Conservation (phyloP, 208 protist genomes). For the Tritrichomonas musculus region DNA sequence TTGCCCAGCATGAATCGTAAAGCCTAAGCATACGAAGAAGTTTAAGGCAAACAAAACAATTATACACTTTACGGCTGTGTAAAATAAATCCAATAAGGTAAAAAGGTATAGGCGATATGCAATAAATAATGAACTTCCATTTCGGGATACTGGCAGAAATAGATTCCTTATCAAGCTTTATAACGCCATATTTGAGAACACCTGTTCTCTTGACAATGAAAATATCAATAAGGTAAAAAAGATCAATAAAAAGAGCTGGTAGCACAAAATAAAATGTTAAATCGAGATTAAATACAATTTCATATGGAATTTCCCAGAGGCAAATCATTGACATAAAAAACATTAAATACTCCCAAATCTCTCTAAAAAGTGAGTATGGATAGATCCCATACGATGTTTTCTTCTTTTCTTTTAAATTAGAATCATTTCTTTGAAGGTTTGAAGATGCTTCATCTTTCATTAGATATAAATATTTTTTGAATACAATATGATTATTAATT, state of each 20-base stretch:
- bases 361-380: background rate
- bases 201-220: background rate
- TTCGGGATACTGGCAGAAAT: background rate
- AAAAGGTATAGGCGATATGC: background rate
- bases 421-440: no score
- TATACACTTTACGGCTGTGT: background rate
- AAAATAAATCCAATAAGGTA: background rate
- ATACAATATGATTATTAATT: no score
- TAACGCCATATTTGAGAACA: conserved; percentile 13
- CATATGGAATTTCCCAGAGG: background rate
- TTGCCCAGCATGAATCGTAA: background rate
- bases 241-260: background rate
- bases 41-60: background rate
- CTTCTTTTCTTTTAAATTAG: no score
- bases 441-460: no score
- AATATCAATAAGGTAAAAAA: background rate
- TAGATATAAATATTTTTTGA: no score
- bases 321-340: background rate
- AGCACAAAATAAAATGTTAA: background rate
- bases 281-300: background rate
- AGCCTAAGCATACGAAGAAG: background rate
- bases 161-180: background rate
- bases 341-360: conserved; percentile 22
- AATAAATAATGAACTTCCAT: background rate
- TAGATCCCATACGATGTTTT: conserved; percentile 10